Evolutionary conservation across 495 filamentous ascomycete genomes (phyloP), one percentile per base, ranked within the genome.

Genomic region (Lophium mytilinum): DNA sequence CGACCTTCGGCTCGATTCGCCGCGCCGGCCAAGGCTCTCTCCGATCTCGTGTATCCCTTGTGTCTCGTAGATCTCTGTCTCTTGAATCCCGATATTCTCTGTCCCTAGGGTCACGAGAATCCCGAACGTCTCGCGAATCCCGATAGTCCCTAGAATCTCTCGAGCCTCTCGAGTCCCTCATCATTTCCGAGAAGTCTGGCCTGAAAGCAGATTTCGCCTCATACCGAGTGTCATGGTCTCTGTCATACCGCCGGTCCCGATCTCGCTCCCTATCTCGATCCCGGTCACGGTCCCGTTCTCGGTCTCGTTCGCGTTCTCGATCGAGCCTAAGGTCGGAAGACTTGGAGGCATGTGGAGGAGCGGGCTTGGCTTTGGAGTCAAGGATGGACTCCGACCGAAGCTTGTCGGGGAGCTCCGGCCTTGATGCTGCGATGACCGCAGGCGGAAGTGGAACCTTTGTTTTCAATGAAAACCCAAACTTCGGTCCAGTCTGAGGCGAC

Each of bases 401-500:
- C 52, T 86, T 85, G 57, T 84, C 82, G 2, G 83, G 86, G 55
- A 81, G 90, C 75, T 78, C 87, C 7, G 85, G 81, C 57, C 89
- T 87, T 4, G 87, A 78, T 9, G 75, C 64, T 7, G 75, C 67
- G 19, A 80, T 72, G 17, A 82, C 73, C n/a, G 75, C 68, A 6
- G 77, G 71, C 15, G 50, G 50, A 6, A 77, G 71, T 17, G 50
- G 50, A 18, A 81, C 71, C 57, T 93, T 93, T 0, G 82, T 74
- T 67, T 93, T 94, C 69, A 95, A 85, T 11, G 88, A 86, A 69
- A 95, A 95, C 64, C 87, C 90, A 63, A 95, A 89, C 68, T 90
- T 92, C 37, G 83, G 84, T 14, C 76, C 80, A 71, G 78, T 81
- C 50, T 73, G 57, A 64, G 78, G 72, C 21, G 79, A 40, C 5